Evolutionary conservation across 257 asterid species (phyloP), one percentile per base, ranked within the genome.

Genomic region (Solanum pennellii): DNA sequence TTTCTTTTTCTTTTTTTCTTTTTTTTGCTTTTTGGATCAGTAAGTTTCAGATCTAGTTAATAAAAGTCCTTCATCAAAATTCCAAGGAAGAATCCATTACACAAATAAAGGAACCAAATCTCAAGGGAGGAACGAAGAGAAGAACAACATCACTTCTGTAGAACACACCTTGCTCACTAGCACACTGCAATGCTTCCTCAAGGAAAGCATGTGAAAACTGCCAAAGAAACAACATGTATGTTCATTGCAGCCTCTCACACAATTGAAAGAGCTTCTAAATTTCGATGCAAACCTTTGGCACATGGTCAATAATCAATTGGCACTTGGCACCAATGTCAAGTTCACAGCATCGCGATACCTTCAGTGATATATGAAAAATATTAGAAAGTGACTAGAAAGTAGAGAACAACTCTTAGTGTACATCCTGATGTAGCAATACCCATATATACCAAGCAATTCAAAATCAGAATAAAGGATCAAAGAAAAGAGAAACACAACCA

Each of bases 331-430:
- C 68, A 89, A 90, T 39, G 74, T 94, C 92, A 86, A 94, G 93
- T 88, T 90, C 94, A 69, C 91, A 89, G 86, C 92, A 89, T 18
- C 88, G 90, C 83, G 95, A 91, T 88, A 90, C 91, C 99, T 97
- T 82, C 90, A 91, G 20, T 66, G 82, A 21, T 15, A 84, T 84
- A 47, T 18, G 27, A 25, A 15, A 42, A 59, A 71, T 27, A 68
- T 68, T 18, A 41, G 5, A 84, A 16, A 65, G 13, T 27, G 31
- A 42, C 45, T 3, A 82, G 85, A 80, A 18, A 49, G 39, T 49
- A 41, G 23, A 8, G 5, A 72, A 72, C 25, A 33, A 72, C 13
- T 75, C 35, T 76, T 37, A 76, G 83, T 25, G 29, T 41, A 76
- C 83, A 49, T 82, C 29, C 7, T 82, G 25, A 49, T 49, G 69